These are phyloP conservation scores for Platanus orientalis DNA, from an alignment of 164 flowering plant species.

Conservation along the genomic window DNA sequence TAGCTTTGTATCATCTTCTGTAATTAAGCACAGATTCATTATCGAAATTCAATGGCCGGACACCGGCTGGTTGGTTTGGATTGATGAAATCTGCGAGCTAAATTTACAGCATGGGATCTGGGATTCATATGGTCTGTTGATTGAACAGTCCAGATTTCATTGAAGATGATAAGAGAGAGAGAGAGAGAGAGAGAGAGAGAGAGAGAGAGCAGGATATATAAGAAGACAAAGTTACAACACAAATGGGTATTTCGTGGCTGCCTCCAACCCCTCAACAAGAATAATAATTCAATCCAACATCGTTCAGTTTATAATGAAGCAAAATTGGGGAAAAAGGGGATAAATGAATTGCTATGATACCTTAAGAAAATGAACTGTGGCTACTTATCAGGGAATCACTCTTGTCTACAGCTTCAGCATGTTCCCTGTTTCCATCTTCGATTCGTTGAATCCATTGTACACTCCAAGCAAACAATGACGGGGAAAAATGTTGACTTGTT, in stretches of 20 bases:
- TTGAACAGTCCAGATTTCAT: too few species aligned
- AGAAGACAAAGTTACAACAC: background rate
- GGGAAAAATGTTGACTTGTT: background rate
- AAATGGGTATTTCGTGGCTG: background rate
- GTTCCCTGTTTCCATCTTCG: background rate
- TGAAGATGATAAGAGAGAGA: too few species aligned
- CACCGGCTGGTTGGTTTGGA: too few species aligned
- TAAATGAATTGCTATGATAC: background rate
- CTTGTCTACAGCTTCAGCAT: background rate
- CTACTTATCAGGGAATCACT: background rate
- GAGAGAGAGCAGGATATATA: too few species aligned
- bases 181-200: background rate
- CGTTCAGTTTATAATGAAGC: background rate
- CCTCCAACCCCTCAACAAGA: background rate
- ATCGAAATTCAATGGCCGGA: too few species aligned
- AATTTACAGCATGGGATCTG: too few species aligned
- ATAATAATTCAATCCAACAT: background rate
- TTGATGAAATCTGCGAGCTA: too few species aligned
- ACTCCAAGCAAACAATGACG: background rate
- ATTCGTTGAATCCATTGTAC: background rate
- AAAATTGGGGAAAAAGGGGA: background rate
- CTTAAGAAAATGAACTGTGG: background rate
- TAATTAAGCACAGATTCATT: too few species aligned
- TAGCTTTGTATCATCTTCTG: too few species aligned
- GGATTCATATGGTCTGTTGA: too few species aligned